These are phyloP conservation scores for Epichloe uncinata DNA, from an alignment of 2,329 filamentous ascomycete species.

Conservation along the genomic window DNA sequence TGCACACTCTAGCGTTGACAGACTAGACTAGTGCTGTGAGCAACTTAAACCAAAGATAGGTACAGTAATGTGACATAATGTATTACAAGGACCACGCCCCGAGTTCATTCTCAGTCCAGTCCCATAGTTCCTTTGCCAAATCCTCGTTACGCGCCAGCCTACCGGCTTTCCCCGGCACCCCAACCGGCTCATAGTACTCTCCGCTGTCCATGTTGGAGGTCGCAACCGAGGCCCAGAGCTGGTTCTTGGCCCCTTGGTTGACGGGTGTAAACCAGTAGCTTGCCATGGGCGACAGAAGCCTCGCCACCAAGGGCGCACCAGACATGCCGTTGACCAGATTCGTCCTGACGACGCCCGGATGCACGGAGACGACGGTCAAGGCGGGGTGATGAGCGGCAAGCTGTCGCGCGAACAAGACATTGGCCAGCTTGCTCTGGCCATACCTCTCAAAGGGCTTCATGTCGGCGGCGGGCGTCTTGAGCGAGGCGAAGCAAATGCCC, in stretches of 20 bases:
- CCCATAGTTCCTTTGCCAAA: conserved; percentile 19
- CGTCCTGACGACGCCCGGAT: conserved; percentile 17
- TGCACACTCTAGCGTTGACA: too few relatives aligned
- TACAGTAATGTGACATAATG: too few relatives aligned
- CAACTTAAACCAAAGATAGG: neutral
- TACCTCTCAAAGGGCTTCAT: conserved; percentile 14
- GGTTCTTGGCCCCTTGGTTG: conserved; percentile 24
- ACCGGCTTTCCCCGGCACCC: conserved; percentile 12
- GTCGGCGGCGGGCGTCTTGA: conserved; percentile 12
- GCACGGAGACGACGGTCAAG: conserved; percentile 14
- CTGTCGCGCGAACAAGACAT: conserved; percentile 16
- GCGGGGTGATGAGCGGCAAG: conserved; percentile 13
- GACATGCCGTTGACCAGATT: conserved; percentile 12
- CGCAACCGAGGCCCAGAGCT: conserved; percentile 29
- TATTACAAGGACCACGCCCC: conserved; percentile 3
- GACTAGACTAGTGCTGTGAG: too few relatives aligned
- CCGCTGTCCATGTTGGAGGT: conserved; percentile 17
- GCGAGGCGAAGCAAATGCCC: conserved; percentile 17
- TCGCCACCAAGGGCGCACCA: conserved; percentile 3
- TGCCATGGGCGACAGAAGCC: conserved; percentile 7
- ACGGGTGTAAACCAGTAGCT: conserved; percentile 11
- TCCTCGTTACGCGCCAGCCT: conserved; percentile 14
- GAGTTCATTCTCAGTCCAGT: conserved; percentile 23
- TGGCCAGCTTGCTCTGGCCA: conserved; percentile 19
- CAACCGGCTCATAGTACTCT: conserved; percentile 22